Evolutionary conservation across 345 rosid species (phyloP), one percentile per base, ranked within the genome.

Genomic region (Luvunga scandens): DNA sequence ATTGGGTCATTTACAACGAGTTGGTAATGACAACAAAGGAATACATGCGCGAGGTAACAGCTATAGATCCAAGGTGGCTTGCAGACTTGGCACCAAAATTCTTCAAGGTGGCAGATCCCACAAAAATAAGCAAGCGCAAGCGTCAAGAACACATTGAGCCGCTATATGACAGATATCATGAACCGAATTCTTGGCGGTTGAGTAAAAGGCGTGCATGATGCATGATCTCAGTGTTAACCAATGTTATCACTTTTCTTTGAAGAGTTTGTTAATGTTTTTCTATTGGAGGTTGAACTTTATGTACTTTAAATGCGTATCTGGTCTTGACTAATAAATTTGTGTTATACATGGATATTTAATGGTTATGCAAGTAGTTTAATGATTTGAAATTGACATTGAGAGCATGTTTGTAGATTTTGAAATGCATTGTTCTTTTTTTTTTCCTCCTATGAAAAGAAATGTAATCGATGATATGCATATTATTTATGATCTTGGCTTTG

Each of bases 1-100:
- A 93, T 31, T 93, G 99, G 99, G 94, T 92, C 71, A 93, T 93
- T 56, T 95, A 93, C 79, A 93, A 93, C 64, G 98, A 95, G 84
- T 87, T 93, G 38, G 98, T 93, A 62, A 93, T 93, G 98, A 93
- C 98, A 6, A 93, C 94, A 0, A 93, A 92, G 79, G 99, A 93
- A 83, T 95, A 93, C 84, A 91, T 92, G 98, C 88, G 91, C 21
- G 94, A 95, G 80, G 92, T 89, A 25, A 93, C 96, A 0, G 94
- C 91, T 61, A 80, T 91, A 27, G 98, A 93, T 75, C 99, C 99
- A 9, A 89, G 91, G 75, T 95, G 98, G 99, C 96, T 93, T 4
- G 96, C 91, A 53, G 96, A 92, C 83, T 82, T 92, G 64, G 99
- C 98, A 24, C 93, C 99, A 22, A 90, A 92, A 71, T 95, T 90